Percentiles rank a stretch among this genome's conserved stretches.
Evolutionary conservation across 805 yeast genomes (phyloP).

Genomic region (Teunomyces lycoperdinae): DNA sequence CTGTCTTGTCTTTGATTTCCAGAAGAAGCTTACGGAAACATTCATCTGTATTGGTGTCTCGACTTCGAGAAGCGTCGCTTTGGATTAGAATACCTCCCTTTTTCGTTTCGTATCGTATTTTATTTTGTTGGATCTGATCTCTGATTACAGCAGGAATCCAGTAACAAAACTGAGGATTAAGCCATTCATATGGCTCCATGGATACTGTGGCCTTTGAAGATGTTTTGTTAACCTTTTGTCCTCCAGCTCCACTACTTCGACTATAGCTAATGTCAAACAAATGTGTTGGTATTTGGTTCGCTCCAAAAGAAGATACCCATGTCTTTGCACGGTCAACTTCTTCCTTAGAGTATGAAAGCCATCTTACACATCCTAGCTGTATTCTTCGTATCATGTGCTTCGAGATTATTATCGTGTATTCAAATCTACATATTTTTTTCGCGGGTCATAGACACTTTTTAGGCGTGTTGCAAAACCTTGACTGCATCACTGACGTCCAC

Average conservation of each 20-base stretch:
- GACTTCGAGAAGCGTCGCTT: slow-evolving; percentile 56
- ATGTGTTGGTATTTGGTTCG: slow-evolving; percentile 40
- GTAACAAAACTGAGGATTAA: slow-evolving; percentile 30
- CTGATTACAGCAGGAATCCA: slow-evolving; percentile 63
- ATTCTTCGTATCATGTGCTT: background rate
- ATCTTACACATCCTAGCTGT: background rate
- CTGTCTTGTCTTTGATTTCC: slow-evolving; percentile 47
- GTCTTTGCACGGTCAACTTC: slow-evolving; percentile 31
- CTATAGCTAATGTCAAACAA: slow-evolving; percentile 46
- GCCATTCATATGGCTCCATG: slow-evolving; percentile 43
- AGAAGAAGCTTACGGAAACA: slow-evolving; percentile 60
- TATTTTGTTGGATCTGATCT: slow-evolving; percentile 34
- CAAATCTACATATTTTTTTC: background rate
- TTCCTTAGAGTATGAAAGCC: slow-evolving; percentile 10
- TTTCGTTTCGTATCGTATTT: slow-evolving; percentile 54
- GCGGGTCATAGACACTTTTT: background rate
- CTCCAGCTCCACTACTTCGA: slow-evolving; percentile 82
- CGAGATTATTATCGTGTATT: background rate
- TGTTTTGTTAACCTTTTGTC: slow-evolving; percentile 80
- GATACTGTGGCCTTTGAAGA: slow-evolving; percentile 65
- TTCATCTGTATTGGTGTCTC: slow-evolving; percentile 53
- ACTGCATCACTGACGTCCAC: slow-evolving; percentile 53
- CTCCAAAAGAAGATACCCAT: slow-evolving; percentile 41
- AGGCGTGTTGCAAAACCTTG: slow-evolving; percentile 37
- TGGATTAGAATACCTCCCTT: slow-evolving; percentile 56